Evolutionary conservation across 2,329 filamentous ascomycete species (phyloP), one percentile per base, ranked within the genome.

Genomic region (Biscogniauxia marginata): DNA sequence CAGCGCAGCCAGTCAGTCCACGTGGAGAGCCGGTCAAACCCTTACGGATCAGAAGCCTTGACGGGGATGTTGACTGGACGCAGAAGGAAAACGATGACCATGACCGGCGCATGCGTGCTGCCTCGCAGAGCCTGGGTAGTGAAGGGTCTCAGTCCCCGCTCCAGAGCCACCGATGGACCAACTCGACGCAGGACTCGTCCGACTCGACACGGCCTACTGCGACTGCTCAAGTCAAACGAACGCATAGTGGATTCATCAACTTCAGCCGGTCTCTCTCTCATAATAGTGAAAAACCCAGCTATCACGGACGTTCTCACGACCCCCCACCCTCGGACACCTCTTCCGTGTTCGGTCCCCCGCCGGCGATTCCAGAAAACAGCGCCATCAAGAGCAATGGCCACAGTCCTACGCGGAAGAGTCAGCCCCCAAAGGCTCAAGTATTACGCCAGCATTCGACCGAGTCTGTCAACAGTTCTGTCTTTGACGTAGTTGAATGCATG

Each of bases 391-490:
- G 49, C 50, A 58, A 60, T 52, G 52, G 52, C 49, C 54, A 53
- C 22, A 57, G 51, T 34, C 56, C 46, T 44, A 22, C 59, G 59
- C 21, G 63, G 57, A 21, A 50, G 44, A 56, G 46, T 19, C 52
- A 53, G 39, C 57, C 60, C 46, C 54, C 57, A 11, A 53, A 60
- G 50, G 44, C 57, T 45, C 68, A 65, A 20, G 60, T 63, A 9
- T 64, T 57, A 13, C 66, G 67, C 16, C 69, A 65, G 22, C 68
- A 65, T 9, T 74, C 72, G 22, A 70, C 67, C 30, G 73, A 74
- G 46, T 74, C 71, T 4, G 64, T 70, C 20, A 71, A 71, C 49
- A 73, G 71, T 53, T 74, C 71, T 2, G 63, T 73, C 22, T 71
- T 73, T 44, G 71, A 73, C 23, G 53, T 68, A 9, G 61, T 71